A percentile compares a stretch with the other conserved stretches of the same genome.
Evolutionary conservation across 208 protist species (phyloP).

Genomic region (Crithidia expoeki): DNA sequence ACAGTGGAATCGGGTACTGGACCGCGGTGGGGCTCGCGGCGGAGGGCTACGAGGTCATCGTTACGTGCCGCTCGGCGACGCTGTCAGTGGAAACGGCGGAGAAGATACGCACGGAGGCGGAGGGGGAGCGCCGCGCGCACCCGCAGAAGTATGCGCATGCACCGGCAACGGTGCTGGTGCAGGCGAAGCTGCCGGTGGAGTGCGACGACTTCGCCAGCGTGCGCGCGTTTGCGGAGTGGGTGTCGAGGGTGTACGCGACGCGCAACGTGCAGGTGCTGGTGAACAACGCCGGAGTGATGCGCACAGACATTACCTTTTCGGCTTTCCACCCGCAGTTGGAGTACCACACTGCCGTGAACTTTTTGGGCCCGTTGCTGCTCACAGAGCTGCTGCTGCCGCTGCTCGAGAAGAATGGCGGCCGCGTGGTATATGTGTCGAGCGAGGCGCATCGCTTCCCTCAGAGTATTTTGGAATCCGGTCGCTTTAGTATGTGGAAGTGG

Average conservation of each 20-base stretch:
- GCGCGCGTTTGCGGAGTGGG: slow-evolving; percentile 60
- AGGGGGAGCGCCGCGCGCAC: slow-evolving; percentile 34
- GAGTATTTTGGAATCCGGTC: slow-evolving; percentile 38
- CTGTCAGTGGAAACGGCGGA: slow-evolving; percentile 58
- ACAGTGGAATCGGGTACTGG: slow-evolving; percentile 89
- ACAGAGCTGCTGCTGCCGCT: slow-evolving; percentile 83
- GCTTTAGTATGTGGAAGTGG: slow-evolving; percentile 22
- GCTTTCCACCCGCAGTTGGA: slow-evolving; percentile 53
- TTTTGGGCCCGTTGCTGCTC: slow-evolving; percentile 81
- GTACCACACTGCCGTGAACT: slow-evolving; percentile 86
- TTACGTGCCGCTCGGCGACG: slow-evolving; percentile 70
- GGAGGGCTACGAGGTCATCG: slow-evolving; percentile 78
- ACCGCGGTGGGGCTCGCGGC: slow-evolving; percentile 78
- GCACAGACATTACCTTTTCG: slow-evolving; percentile 48
- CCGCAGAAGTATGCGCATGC: slow-evolving; percentile 42
- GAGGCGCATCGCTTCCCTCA: slow-evolving; percentile 80
- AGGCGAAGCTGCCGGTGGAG: slow-evolving; percentile 65
- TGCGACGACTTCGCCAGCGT: slow-evolving; percentile 81
- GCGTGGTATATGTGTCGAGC: slow-evolving; percentile 84
- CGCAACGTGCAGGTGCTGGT: slow-evolving; percentile 83
- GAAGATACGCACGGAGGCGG: slow-evolving; percentile 48
- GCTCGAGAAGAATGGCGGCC: slow-evolving; percentile 67
- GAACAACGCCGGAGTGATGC: slow-evolving; percentile 88
- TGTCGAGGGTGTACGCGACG: slow-evolving; percentile 43
- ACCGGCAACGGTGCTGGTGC: slow-evolving; percentile 53